phyloP scores from a whole-genome alignment of 1,284 basidiomycete genomes.

The Cronartium quercuum region DNA sequence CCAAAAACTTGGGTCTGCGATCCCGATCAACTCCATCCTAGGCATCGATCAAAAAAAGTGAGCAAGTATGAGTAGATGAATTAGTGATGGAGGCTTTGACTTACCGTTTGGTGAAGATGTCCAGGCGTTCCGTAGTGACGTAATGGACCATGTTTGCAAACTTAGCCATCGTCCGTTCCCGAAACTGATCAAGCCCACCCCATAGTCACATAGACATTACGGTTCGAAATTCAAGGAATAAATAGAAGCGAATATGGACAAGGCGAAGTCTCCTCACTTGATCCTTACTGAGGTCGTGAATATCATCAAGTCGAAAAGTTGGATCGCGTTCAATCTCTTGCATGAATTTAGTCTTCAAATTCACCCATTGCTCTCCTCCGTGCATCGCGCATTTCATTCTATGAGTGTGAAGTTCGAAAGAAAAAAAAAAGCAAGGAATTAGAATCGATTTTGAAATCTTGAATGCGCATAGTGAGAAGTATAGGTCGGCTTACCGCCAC shows the following conservation, averaged over 20 bases:
- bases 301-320: constrained; percentile 55
- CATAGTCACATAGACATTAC: neutral
- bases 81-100: neutral
- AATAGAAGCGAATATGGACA: too few relatives aligned
- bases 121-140: constrained; percentile 52
- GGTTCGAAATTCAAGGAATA: too few relatives aligned
- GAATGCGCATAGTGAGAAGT: neutral
- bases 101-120: constrained; percentile 53
- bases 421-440: constrained; percentile 4
- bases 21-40: constrained; percentile 44
- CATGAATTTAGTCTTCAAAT: constrained; percentile 47
- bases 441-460: neutral
- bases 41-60: neutral
- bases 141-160: constrained; percentile 46
- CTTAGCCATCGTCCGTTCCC: constrained; percentile 49
- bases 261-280: constrained; percentile 53
- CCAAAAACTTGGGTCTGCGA: constrained; percentile 57
- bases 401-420: neutral
- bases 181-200: neutral
- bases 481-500: constrained; percentile 42
- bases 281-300: constrained; percentile 57
- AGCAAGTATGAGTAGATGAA: neutral
- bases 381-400: constrained; percentile 51
- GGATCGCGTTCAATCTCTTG: constrained; percentile 53
- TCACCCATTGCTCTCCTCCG: constrained; percentile 48